A percentile compares a stretch with the other conserved stretches of the same genome.
Evolutionary conservation across 208 protist genomes (phyloP).

Genomic region (Crithidia acanthocephali): DNA sequence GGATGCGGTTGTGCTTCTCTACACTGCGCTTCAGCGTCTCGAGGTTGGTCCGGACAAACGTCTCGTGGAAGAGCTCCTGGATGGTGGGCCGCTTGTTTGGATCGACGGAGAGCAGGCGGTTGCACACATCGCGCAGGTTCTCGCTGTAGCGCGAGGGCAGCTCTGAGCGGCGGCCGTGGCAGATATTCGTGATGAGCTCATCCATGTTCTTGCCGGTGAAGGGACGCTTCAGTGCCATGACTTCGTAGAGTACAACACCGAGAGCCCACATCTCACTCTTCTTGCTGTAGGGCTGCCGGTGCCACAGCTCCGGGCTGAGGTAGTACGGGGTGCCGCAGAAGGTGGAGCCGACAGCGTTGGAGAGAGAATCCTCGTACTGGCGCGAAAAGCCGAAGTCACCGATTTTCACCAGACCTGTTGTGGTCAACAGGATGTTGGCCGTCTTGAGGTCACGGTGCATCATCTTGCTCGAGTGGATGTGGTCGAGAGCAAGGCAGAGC

Average conservation of each 20-base stretch:
- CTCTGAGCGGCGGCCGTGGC: slow-evolving; percentile 52
- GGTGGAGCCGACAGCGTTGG: slow-evolving; percentile 83
- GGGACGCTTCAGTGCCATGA: slow-evolving; percentile 82
- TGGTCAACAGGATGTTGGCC: slow-evolving; percentile 88
- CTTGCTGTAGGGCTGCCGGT: slow-evolving; percentile 92
- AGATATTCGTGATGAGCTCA: slow-evolving; percentile 87
- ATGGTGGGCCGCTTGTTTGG: slow-evolving; percentile 63
- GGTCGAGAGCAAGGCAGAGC: slow-evolving; percentile 82
- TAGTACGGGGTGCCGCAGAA: slow-evolving; percentile 94
- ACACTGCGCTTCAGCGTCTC: slow-evolving; percentile 81
- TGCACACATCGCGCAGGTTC: slow-evolving; percentile 58
- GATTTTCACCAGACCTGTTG: slow-evolving; percentile 83
- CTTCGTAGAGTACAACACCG: slow-evolving; percentile 86
- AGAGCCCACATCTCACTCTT: slow-evolving; percentile 95
- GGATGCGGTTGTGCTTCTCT: slow-evolving; percentile 73
- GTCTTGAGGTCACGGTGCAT: slow-evolving; percentile 92
- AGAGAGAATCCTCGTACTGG: slow-evolving; percentile 87
- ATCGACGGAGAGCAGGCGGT: slow-evolving; percentile 67
- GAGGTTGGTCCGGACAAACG: slow-evolving; percentile 65
- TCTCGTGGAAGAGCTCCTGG: slow-evolving; percentile 67
- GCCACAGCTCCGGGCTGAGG: slow-evolving; percentile 93
- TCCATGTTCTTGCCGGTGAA: slow-evolving; percentile 89
- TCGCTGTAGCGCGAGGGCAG: slow-evolving; percentile 55
- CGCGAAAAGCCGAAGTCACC: slow-evolving; percentile 89
- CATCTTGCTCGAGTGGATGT: slow-evolving; percentile 91